Conservation (phyloP, 257 asterid species). For the Craterostigma plantagineum region DNA sequence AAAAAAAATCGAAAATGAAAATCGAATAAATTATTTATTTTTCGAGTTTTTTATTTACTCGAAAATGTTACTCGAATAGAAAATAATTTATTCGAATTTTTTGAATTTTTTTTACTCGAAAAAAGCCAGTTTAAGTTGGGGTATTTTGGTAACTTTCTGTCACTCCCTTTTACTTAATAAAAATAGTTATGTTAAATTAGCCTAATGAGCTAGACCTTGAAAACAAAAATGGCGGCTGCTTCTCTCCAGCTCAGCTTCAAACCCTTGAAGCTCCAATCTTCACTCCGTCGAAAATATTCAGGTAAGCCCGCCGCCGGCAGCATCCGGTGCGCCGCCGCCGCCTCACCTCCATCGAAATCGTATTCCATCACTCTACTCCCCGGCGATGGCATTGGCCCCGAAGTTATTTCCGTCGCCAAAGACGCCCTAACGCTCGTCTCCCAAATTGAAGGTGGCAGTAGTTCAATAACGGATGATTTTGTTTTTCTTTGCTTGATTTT, state of each 20-base stretch:
- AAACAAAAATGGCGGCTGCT: conserved; percentile 24
- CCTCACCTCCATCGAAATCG: conserved; percentile 27
- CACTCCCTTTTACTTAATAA: no score
- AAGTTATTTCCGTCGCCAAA: conserved; percentile 73
- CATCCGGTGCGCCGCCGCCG: conserved; percentile 47
- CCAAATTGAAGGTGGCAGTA: conserved; percentile 49
- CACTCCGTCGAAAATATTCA: conserved; percentile 13
- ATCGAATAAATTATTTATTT: no score
- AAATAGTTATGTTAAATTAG: no score
- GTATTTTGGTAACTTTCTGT: no score
- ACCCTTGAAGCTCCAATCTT: conserved; percentile 12
- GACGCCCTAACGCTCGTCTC: conserved; percentile 46
- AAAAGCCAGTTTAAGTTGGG: no score
- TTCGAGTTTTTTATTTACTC: no score
- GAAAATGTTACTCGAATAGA: no score
- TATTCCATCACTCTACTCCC: conserved; percentile 79
- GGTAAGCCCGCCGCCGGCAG: conserved; percentile 11
- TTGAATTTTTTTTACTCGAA: no score
- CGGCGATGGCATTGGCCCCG: conserved; percentile 96
- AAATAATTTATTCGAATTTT: no score
- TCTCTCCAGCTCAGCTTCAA: conserved; percentile 29
- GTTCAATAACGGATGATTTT: background rate
- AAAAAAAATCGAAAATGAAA: no score
- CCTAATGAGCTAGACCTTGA: no score
- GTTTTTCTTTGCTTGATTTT: background rate